These are phyloP conservation scores for Lipomyces kockii DNA, from an alignment of 805 yeast genomes.

Conservation along the genomic window DNA sequence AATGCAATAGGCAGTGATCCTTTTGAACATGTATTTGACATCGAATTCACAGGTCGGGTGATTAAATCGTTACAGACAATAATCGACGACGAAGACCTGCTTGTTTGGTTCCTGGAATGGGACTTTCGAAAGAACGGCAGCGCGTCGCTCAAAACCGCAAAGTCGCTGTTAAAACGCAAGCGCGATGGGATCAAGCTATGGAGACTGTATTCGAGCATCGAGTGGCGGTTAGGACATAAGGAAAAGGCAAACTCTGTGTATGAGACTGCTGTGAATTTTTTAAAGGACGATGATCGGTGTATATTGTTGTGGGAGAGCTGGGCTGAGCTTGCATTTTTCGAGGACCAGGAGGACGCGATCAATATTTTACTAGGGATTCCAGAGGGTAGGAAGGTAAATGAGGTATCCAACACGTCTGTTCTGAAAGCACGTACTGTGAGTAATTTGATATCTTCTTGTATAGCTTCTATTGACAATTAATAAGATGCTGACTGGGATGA, in stretches of 20 bases:
- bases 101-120: slow-evolving; percentile 20
- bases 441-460: not conserved
- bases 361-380: slow-evolving; percentile 5
- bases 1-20: not conserved
- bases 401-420: slow-evolving; percentile 5
- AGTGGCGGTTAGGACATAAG: slow-evolving; percentile 14
- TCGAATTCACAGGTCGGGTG: slow-evolving; percentile 8
- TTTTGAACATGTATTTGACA: not conserved
- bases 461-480: not conserved
- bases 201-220: slow-evolving; percentile 20
- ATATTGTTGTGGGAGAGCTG: slow-evolving; percentile 19
- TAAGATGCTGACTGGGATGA: not conserved
- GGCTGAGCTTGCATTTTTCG: slow-evolving; percentile 11
- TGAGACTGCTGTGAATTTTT: slow-evolving; percentile 7
- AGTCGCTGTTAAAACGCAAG: slow-evolving; percentile 10
- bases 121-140: not conserved
- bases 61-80: slow-evolving; percentile 2
- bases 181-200: slow-evolving; percentile 20
- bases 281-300: slow-evolving; percentile 9
- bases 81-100: slow-evolving; percentile 19
- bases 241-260: slow-evolving; percentile 16
- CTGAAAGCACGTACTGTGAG: not conserved
- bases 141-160: slow-evolving; percentile 8
- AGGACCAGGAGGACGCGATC: slow-evolving; percentile 2
- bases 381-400: not conserved